These are phyloP conservation scores for Persicaria maculosa DNA, from an alignment of 148 eudicot species.

Conservation along the genomic window DNA sequence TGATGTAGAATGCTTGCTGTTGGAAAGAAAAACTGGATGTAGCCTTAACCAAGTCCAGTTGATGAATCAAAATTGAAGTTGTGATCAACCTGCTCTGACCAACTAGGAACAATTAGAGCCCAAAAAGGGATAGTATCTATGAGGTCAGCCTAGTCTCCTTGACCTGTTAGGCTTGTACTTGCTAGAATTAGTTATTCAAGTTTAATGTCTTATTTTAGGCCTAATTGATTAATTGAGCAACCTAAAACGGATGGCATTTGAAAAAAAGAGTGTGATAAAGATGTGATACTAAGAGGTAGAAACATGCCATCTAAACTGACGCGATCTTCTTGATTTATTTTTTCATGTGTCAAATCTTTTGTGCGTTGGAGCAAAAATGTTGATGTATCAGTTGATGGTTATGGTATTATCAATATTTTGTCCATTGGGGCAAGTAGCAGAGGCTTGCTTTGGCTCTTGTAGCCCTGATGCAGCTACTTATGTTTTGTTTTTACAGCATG, in stretches of 20 bases:
- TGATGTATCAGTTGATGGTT: background rate
- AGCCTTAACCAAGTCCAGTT: background rate
- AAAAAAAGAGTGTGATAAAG: background rate
- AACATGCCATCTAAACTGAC: background rate
- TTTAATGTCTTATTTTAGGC: background rate
- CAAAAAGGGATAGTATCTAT: background rate
- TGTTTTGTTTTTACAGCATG: constrained; percentile 41
- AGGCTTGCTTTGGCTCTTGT: background rate
- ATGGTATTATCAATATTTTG: background rate
- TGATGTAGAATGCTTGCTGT: background rate
- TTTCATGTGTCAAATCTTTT: background rate
- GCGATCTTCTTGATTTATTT: background rate
- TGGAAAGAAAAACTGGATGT: background rate
- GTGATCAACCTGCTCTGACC: background rate
- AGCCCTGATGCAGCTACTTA: constrained; percentile 7
- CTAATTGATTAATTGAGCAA: background rate
- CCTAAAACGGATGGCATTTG: background rate
- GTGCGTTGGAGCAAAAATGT: background rate
- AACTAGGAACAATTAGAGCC: background rate
- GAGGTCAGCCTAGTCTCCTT: background rate
- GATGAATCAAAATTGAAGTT: background rate
- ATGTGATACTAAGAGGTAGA: background rate
- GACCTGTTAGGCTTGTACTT: background rate
- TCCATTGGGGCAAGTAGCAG: background rate
- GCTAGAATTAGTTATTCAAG: background rate